Evolutionary conservation across 2,329 filamentous ascomycete species (phyloP).

Genomic region (Phoma sp.): DNA sequence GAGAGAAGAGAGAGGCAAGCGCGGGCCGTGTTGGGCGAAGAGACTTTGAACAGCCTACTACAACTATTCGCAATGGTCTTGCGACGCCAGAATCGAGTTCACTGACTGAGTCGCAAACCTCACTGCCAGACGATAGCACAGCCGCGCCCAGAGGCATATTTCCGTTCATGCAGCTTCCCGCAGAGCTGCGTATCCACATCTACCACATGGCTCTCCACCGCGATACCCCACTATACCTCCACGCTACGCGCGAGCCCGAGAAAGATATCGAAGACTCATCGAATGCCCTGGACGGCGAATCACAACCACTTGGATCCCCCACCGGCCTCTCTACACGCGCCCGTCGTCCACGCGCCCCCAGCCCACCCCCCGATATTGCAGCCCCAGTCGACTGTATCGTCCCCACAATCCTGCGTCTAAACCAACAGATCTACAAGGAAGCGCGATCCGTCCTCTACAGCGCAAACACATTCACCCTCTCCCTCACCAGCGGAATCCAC

Average conservation of each 20-base stretch:
- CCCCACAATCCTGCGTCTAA: slow-evolving; percentile 49
- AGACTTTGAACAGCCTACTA: neutral
- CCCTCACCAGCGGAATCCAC: slow-evolving; percentile 46
- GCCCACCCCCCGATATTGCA: neutral
- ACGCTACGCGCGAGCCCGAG: slow-evolving; percentile 25
- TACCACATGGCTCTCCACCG: slow-evolving; percentile 49
- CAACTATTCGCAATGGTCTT: slow-evolving; percentile 19
- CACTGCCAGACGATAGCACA: neutral
- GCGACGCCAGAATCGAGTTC: slow-evolving; percentile 31
- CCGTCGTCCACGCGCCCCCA: neutral
- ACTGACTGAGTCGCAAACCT: slow-evolving; percentile 23
- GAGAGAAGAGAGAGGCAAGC: slow-evolving; percentile 3
- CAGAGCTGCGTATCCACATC: slow-evolving; percentile 55
- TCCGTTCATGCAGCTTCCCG: slow-evolving; percentile 52
- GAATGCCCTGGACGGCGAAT: neutral
- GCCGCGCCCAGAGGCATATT: slow-evolving; percentile 30
- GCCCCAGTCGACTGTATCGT: slow-evolving; percentile 42
- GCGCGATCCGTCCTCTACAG: slow-evolving; percentile 41
- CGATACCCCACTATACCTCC: slow-evolving; percentile 38
- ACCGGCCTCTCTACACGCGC: neutral
- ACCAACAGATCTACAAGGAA: slow-evolving; percentile 48
- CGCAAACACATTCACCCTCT: slow-evolving; percentile 46
- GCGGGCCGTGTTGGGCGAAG: neutral
- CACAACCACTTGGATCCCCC: neutral
- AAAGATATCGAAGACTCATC: slow-evolving; percentile 17